Evolutionary conservation across 129 eudicot species (phyloP), one percentile per base, ranked within the genome.

Genomic region (Silybum marianum): DNA sequence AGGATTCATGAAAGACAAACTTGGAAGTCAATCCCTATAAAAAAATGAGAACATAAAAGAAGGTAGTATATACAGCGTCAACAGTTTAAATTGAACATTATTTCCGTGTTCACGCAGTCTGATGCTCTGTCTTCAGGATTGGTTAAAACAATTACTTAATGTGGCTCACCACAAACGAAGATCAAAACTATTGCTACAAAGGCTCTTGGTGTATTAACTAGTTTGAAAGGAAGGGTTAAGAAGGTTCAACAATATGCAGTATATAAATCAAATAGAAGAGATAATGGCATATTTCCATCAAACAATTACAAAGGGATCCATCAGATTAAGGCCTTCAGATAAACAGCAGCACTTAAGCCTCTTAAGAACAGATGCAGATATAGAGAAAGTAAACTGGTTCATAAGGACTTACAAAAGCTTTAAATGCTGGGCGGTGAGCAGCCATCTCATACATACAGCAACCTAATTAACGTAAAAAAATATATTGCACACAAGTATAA

Each of bases 361-460:
- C 78, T 58, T 58, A 63, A 58, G 69, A 38, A 60, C 19, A 60
- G 18, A 62, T 63, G 73, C 70, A 70, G 40, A n/a, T 11, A 51
- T n/a, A 73, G 65, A 58, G 77, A 81, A 19, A 51, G 63, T 44
- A 69, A 22, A 54, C 71, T 68, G 76, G 70, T 82, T 9, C 10
- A 71, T 66, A 72, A 84, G 70, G 81, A 78, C 97, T 91, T 90
- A 95, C 99, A 90, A 95, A 95, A 80, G 99, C 99, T 85, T 95
- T 95, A 76, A 95, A 95, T 38, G 99, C 99, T 72, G 93, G 99
- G 40, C 99, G 98, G 83, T 95, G 99, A 88, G 99, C 98, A 66
- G 99, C 99, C 97, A 95, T 95, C 82, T 95, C 99, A 76, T 95
- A 95, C 91, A 93, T 89, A 78, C 99, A 95, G 87, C 99, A 95